Evolutionary conservation across 352 stramenopile species (phyloP).

Genomic region (Thraustochytrium sp.): DNA sequence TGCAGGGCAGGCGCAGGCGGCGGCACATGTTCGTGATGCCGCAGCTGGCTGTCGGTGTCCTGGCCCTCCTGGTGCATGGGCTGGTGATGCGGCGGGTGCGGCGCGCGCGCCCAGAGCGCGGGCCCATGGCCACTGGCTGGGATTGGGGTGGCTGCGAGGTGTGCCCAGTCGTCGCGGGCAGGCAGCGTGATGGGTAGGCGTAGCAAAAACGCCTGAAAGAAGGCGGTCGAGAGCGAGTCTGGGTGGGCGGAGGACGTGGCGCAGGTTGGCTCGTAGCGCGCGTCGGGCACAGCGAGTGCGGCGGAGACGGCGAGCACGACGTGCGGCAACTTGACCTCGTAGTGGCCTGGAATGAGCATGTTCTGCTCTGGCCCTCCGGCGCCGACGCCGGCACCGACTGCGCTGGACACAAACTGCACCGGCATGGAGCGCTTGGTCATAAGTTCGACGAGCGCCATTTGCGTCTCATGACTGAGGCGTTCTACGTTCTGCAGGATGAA

Average conservation of each 20-base stretch:
- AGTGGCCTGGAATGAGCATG: neutral
- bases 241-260: neutral
- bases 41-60: neutral
- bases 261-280: neutral
- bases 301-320: neutral
- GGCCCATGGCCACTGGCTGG: neutral
- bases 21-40: too few relatives aligned
- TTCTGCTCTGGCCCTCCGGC: neutral
- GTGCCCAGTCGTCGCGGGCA: neutral
- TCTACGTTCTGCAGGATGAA: conserved; percentile 37
- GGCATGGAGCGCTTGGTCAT: neutral
- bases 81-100: neutral
- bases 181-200: neutral
- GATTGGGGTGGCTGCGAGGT: too few relatives aligned
- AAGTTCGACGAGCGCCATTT: conserved; percentile 25
- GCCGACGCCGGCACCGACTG: neutral
- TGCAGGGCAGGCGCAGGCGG: too few relatives aligned
- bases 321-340: neutral
- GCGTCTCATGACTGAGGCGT: neutral
- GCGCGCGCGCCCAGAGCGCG: neutral
- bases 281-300: neutral
- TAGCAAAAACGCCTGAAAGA: conserved; percentile 17
- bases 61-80: neutral
- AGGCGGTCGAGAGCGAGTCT: neutral
- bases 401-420: conserved; percentile 9